Base-by-base conservation (phyloP, 805 yeast species). In the Saccharomycopsis oosterbeekiorum region DNA sequence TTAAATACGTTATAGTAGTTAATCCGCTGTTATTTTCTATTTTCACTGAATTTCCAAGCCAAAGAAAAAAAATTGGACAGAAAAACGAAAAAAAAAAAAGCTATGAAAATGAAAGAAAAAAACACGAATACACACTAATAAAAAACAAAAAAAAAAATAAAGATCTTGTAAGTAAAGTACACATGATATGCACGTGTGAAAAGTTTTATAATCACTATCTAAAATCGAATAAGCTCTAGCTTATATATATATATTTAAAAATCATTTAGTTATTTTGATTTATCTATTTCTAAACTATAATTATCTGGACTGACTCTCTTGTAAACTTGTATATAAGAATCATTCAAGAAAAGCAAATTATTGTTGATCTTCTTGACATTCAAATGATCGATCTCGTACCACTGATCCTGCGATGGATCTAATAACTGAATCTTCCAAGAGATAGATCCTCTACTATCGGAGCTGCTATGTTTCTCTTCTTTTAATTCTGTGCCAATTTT, bases 301-400 rank as follows among this genome's bases (percentile, higher is more conserved):
- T 29, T 29, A 6, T 6, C 1, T 43, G 10, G 26, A 15, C 36
- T 26, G 17, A 60, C 60, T 56, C 69, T 71, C 64, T 80, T 78
- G 92, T 94, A 87, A 11, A 88, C 73, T 70, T 88, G 93, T 29
- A 89, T 72, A 70, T 80, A 83, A 40, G 82, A 79, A 66, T 86
- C 88, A 47, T 78, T 76, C 37, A 88, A 69, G 67, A 86, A 84
- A 60, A 89, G 66, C 50, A 86, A 73, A 64, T 85, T 90, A 58
- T 75, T 75, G 43, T 84, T 84, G 24, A 80, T 77, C 14, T 69
- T 69, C 41, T 72, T 75, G 1, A 82, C 77, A 12, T 72, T 68
- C 57, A 82, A 71, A 67, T 86, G 84, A 57, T 80, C 76, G 14
- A 88, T 76, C 64, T 82, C 84, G 4, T 78, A 64, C 94, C 96